Base-by-base conservation (phyloP, 176 grass and related monocot species). In the Phoenix roebelenii region DNA sequence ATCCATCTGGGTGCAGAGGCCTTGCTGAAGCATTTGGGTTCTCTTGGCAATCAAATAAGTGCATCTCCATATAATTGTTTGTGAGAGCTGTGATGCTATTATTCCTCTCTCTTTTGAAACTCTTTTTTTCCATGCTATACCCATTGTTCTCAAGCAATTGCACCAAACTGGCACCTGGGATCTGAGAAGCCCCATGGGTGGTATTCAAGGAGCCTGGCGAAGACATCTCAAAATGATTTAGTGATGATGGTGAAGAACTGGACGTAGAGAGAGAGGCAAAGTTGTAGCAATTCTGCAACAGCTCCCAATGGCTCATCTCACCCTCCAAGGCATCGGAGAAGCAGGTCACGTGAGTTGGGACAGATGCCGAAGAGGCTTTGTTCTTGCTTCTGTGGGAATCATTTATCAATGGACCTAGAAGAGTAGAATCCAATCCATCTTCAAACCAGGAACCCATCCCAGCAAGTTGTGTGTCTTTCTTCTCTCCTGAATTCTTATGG, bases 101-200 rank as follows among this genome's bases (percentile, higher is more conserved):
- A 30, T 80, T 63, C 68, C 63, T 63, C 67, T 76, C 65, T 24
- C 49, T 30, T 24, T 20, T 18, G 16, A 44, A 44, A 22, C 26
- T 26, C 16, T 49, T 30, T 50, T 49, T 30, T 50, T 32, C 49
- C 6, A 14, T n/a, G 25, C 22, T 16, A 53, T 3, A 3, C 48
- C 63, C 80, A 60, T 22, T 70, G 65, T 52, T 71, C 60, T 81
- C 81, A 0, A 81, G 74, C 52, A 89, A 61, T 10, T 89, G 85
- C 73, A 89, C 73, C 65, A 89, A 74, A 74, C 77, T 84, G 10
- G 56, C 48, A 17, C 65, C 66, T 49, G 54, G 63, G 66, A 44
- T 74, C 28, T 63, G 65, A 39, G 35, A 12, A 39, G 35, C 35
- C 35, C 35, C 7, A 44, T 44, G 35, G 35, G 35, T 44, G 1